Evolutionary conservation across 768 basidiomycete genomes (phyloP).

Genomic region (Clavaria fumosa): DNA sequence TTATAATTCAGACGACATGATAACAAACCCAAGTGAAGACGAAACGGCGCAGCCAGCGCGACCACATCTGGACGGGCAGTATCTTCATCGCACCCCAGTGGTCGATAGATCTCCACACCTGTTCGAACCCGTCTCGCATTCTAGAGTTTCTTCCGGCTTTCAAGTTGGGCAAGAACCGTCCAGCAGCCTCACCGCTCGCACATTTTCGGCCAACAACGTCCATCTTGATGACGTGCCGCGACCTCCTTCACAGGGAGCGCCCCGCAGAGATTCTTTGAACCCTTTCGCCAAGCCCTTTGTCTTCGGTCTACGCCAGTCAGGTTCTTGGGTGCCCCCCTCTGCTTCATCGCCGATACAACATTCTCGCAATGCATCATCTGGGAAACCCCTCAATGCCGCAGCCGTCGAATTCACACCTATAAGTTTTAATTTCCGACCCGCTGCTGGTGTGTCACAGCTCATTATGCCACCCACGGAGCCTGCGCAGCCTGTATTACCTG

Average conservation of each 20-base stretch:
- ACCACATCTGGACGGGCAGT: too few relatives aligned
- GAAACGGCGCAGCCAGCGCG: too few relatives aligned
- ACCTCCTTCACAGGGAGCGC: conserved; percentile 12
- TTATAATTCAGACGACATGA: conserved; percentile 54
- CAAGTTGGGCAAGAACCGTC: too few relatives aligned
- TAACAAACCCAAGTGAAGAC: conserved; percentile 83
- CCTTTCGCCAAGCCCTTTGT: conserved; percentile 77
- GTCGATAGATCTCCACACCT: conserved; percentile 30
- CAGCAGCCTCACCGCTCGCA: conserved; percentile 43
- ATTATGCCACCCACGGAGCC: conserved; percentile 20
- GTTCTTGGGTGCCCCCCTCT: conserved; percentile 17
- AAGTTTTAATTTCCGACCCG: conserved; percentile 65
- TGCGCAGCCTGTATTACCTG: conserved; percentile 15
- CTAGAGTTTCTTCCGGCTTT: conserved; percentile 43
- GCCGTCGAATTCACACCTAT: conserved; percentile 72
- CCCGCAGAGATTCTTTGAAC: conserved; percentile 37
- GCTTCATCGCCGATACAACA: conserved; percentile 23
- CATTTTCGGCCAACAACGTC: conserved; percentile 37
- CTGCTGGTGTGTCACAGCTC: conserved; percentile 49
- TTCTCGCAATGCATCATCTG: conserved; percentile 33
- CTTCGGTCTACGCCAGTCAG: conserved; percentile 34
- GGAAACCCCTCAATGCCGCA: conserved; percentile 61
- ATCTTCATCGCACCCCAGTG: conserved; percentile 28
- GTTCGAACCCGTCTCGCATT: conserved; percentile 48
- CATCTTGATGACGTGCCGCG: conserved; percentile 12